Evolutionary conservation across 495 filamentous ascomycete genomes (phyloP).

Genomic region (Alectoria sarmentosa): DNA sequence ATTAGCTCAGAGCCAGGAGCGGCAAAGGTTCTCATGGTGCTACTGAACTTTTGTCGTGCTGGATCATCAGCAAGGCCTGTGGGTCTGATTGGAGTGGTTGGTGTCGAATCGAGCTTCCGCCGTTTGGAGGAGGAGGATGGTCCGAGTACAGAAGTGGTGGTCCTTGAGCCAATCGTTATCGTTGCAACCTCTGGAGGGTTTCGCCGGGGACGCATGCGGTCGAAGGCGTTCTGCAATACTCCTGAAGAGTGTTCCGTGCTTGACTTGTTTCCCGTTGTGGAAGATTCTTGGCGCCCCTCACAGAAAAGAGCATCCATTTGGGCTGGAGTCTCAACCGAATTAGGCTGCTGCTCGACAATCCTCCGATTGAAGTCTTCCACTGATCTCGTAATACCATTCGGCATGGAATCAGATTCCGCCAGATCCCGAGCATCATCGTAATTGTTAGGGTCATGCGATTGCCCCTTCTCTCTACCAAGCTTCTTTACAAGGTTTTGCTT

Average conservation of each 20-base stretch:
- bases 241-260: constrained; percentile 35
- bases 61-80: neutral
- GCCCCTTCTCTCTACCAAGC: constrained; percentile 21
- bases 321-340: neutral
- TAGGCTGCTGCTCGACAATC: constrained; percentile 29
- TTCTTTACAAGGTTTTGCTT: constrained; percentile 30
- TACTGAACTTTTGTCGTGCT: constrained; percentile 46
- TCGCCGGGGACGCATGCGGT: constrained; percentile 60
- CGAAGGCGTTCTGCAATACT: constrained; percentile 55
- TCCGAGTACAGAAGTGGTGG: constrained; percentile 57
- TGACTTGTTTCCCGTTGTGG: constrained; percentile 24
- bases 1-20: constrained; percentile 52
- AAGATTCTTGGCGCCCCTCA: constrained; percentile 17
- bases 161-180: constrained; percentile 79
- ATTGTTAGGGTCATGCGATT: constrained; percentile 7
- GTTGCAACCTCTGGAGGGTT: constrained; percentile 67
- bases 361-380: constrained; percentile 37
- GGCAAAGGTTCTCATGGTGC: constrained; percentile 63
- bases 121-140: constrained; percentile 23
- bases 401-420: constrained; percentile 1
- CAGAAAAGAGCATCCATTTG: constrained; percentile 4
- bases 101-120: neutral
- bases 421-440: constrained; percentile 14
- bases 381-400: constrained; percentile 10
- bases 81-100: neutral